phyloP scores from a whole-genome alignment of 257 asterid genomes.

The Fraxinus cuspidata region DNA sequence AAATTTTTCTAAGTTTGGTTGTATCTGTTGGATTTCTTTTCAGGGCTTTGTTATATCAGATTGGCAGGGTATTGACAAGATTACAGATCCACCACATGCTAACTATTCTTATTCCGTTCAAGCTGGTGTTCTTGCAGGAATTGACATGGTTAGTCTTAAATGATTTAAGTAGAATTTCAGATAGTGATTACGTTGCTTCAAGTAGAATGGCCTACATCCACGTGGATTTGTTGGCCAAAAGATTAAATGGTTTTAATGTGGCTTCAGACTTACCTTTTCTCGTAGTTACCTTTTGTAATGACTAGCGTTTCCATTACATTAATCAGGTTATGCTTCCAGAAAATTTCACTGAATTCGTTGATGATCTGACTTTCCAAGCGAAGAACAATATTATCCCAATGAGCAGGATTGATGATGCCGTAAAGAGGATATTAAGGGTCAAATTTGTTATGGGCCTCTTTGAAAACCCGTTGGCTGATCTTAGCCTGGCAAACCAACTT shows the following conservation, averaged over 20 bases:
- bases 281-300: not conserved
- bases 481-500: slow-evolving; percentile 36
- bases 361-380: slow-evolving; percentile 39
- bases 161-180: not conserved
- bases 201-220: not conserved
- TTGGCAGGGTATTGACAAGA: slow-evolving; percentile 60
- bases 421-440: slow-evolving; percentile 39
- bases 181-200: not conserved
- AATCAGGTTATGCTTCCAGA: slow-evolving; percentile 42
- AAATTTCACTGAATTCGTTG: slow-evolving; percentile 36
- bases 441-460: slow-evolving; percentile 49
- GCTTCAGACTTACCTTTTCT: not conserved
- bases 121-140: slow-evolving; percentile 56
- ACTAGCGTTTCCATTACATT: slow-evolving; percentile 14
- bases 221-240: not conserved
- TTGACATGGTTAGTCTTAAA: slow-evolving; percentile 54
- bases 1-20: not conserved
- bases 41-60: slow-evolving; percentile 67
- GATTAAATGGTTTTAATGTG: not conserved
- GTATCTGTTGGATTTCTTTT: not conserved
- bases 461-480: slow-evolving; percentile 43
- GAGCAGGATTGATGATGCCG: slow-evolving; percentile 45
- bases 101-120: slow-evolving; percentile 60
- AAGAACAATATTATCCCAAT: slow-evolving; percentile 35
- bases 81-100: slow-evolving; percentile 47